Base-by-base conservation (phyloP, 2,329 filamentous ascomycete species). In the Fusarium secorum region DNA sequence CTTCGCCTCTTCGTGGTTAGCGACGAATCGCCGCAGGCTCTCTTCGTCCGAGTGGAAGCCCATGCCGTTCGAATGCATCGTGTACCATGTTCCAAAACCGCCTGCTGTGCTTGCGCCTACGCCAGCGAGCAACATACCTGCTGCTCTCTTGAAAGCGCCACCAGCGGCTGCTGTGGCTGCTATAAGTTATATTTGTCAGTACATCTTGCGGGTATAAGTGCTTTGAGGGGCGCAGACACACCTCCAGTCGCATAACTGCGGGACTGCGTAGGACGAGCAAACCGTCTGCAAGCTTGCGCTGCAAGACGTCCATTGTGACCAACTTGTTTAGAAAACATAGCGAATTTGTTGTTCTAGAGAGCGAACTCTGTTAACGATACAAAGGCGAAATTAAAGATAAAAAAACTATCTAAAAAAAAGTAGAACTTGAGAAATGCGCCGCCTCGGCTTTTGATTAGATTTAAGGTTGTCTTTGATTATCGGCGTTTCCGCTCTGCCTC, bases 1-100 rank as follows among this genome's bases (percentile, higher is more conserved):
- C 69, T 76, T 82, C 32, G 84, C 80, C 60, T 86, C 82, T 15
- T 86, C 86, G 78, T 89, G 88, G 58, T 64, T 69, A 18, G 88
- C 88, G 7, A 81, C 80, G 83, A 89, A 97, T 71, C 91, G 84
- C 8, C 80, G 79, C 67, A 96, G 86, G 26, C 92, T 92, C 74
- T 97, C 93, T 75, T 88, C 89, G 81, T 97, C 92, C 33, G 71
- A 82, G 76, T 80, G 80, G 72, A 82, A 82, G 49, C 80, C 79
- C 74, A 82, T 71, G 48, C 81, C 80, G 59, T 75, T 76, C 49
- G 73, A 71, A 38, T 75, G 76, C 74, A 82, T 75, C 28, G 74
- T 74, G 60, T 81, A 77, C 79, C 79, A 82, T n/a, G 78, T 79
- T 38, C 71, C 76, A 35, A 74, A 75, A 20, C 80, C 80, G 46